Evolutionary conservation across 768 basidiomycete species (phyloP).

Genomic region (Tephrocybe sp.): DNA sequence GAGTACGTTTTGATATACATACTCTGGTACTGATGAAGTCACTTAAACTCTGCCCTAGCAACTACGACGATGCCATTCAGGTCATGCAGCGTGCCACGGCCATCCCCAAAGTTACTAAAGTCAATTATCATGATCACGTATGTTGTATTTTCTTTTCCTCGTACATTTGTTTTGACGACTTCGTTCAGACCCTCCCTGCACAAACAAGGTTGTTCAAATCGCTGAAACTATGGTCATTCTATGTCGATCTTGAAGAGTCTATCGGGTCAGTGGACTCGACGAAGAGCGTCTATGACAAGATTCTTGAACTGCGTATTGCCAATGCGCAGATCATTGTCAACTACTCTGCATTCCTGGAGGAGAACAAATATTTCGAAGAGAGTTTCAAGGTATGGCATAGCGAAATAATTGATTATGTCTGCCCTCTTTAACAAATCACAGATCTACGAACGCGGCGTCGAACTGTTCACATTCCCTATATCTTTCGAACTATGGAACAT

Average conservation of each 20-base stretch:
- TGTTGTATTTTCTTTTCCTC: constrained; percentile 13
- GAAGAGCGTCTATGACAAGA: constrained; percentile 94
- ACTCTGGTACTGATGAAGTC: not conserved
- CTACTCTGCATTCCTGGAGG: constrained; percentile 95
- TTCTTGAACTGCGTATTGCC: constrained; percentile 93
- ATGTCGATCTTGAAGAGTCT: constrained; percentile 96
- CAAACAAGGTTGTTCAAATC: constrained; percentile 96
- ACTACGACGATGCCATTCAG: constrained; percentile 92
- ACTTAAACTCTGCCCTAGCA: constrained; percentile 46
- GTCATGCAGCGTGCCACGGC: constrained; percentile 97
- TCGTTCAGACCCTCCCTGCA: constrained; percentile 68
- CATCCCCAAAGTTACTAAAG: constrained; percentile 84
- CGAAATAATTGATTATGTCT: not conserved
- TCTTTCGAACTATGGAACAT: constrained; percentile 99
- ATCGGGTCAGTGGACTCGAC: constrained; percentile 92
- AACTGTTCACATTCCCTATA: constrained; percentile 96
- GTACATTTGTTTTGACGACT: not conserved
- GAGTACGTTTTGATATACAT: constrained; percentile 76
- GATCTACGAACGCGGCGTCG: constrained; percentile 97
- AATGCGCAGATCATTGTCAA: constrained; percentile 98
- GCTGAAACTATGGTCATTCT: constrained; percentile 98
- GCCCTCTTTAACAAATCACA: constrained; percentile 25
- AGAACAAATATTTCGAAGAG: constrained; percentile 98
- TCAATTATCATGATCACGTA: constrained; percentile 96
- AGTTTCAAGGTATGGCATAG: constrained; percentile 79